Percentiles rank a stretch among this genome's conserved stretches.
phyloP scores from a whole-genome alignment of 1,284 basidiomycete species.

The Inonotus hispidus region DNA sequence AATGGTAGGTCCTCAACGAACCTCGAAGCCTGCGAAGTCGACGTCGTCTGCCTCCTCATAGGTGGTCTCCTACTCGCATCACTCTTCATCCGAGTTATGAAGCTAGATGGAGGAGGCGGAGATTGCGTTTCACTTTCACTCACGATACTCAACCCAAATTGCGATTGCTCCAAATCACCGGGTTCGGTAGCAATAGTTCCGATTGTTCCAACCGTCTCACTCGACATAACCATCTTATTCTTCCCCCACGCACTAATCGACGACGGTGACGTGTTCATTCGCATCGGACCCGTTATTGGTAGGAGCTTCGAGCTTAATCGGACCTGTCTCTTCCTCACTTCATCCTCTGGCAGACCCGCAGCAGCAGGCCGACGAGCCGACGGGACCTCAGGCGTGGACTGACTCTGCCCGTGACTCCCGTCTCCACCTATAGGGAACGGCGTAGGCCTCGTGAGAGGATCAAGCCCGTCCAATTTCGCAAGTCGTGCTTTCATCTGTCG shows the following conservation, averaged over 20 bases:
- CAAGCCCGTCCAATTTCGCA: constrained; percentile 71
- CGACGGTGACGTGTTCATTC: constrained; percentile 6
- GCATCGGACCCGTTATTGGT: constrained; percentile 4
- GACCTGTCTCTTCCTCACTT: neutral
- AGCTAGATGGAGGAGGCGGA: neutral
- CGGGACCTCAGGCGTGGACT: neutral
- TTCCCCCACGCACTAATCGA: neutral
- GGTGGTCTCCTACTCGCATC: constrained; percentile 26
- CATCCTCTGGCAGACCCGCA: neutral
- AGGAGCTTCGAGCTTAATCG: constrained; percentile 7
- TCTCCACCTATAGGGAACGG: constrained; percentile 16
- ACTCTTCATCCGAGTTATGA: neutral
- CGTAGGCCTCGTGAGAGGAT: constrained; percentile 40
- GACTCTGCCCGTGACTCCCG: neutral
- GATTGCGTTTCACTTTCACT: neutral
- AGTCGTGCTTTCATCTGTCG: constrained; percentile 64
- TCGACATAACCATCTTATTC: constrained; percentile 3
- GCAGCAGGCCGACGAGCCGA: neutral
- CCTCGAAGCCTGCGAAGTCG: constrained; percentile 8
- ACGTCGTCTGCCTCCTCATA: constrained; percentile 20
- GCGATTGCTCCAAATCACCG: neutral
- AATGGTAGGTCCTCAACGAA: constrained; percentile 26
- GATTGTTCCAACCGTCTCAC: constrained; percentile 1
- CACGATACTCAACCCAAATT: neutral
- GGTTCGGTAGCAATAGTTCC: constrained; percentile 1